phyloP scores from a whole-genome alignment of 2,329 filamentous ascomycete species.

The Thermothelomyces thermophilus region DNA sequence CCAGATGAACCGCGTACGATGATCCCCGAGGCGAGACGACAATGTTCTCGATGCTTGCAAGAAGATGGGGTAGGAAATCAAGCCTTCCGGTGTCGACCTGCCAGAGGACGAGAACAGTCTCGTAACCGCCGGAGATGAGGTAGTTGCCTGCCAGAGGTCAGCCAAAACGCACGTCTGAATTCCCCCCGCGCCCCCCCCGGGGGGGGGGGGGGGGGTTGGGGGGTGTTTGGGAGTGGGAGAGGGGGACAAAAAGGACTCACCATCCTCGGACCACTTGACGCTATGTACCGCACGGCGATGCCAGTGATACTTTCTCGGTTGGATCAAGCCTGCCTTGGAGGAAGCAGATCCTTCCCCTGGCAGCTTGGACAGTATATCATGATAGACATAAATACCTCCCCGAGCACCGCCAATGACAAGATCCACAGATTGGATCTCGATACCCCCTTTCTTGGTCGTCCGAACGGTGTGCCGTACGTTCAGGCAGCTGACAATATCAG shows the following conservation, averaged over 20 bases:
- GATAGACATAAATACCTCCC: constrained; percentile 76
- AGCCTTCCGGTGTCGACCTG: constrained; percentile 81
- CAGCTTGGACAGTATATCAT: constrained; percentile 60
- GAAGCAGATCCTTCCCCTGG: constrained; percentile 37
- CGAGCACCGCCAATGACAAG: constrained; percentile 69
- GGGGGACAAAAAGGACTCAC: constrained; percentile 41
- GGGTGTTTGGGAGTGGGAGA: no score
- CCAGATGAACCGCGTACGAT: constrained; percentile 76
- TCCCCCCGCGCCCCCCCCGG: no score
- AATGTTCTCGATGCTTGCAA: constrained; percentile 76
- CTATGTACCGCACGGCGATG: constrained; percentile 77
- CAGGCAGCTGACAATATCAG: constrained; percentile 60
- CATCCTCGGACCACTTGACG: constrained; percentile 88
- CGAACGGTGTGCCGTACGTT: constrained; percentile 49
- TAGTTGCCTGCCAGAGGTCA: constrained; percentile 65
- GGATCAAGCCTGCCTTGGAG: constrained; percentile 42
- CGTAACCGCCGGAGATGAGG: constrained; percentile 83
- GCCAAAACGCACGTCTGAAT: constrained; percentile 17
- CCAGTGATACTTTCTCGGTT: constrained; percentile 75
- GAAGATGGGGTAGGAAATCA: constrained; percentile 84
- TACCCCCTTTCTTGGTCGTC: constrained; percentile 26
- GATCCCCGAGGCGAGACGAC: constrained; percentile 73
- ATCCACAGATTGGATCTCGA: constrained; percentile 39
- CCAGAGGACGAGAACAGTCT: constrained; percentile 87
- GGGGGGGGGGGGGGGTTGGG: no score